Evolutionary conservation across 345 rosid genomes (phyloP), one percentile per base, ranked within the genome.

Genomic region (Pugionium dolabratum): DNA sequence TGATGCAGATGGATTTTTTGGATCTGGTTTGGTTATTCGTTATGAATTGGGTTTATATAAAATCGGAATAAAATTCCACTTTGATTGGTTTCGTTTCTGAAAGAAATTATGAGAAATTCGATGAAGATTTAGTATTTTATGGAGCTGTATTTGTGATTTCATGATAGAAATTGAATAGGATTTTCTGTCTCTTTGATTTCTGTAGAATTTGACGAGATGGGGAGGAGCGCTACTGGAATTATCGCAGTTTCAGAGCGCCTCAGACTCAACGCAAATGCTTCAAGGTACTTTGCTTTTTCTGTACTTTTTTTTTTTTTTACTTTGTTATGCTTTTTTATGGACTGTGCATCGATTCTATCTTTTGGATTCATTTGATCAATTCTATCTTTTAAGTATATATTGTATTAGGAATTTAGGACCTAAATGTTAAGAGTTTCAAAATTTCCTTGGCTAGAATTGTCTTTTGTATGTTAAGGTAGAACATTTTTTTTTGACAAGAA

Each of bases 201-300:
- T 54, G 77, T 78, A 93, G 98, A 93, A 93, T 59, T 66, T 93
- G 76, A 82, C 90, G 37, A 85, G 82, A 70, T 93, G 98, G 98
- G 96, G 90, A 58, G 96, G 96, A 32, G 83, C 96, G 62, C 56
- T 93, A 72, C 47, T 93, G 76, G 98, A 93, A 79, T 34, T 90
- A 74, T 83, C 97, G 42, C 98, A 87, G 82, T 86, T 87, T 76
- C 91, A 90, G 76, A 76, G 46, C 26, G 49, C 78, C 36, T 33
- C 79, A 5, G 97, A 86, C 49, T 78, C 91, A 4, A 90, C 86
- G 74, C 81, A 69, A 74, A 84, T 90, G 88, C 81, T 93, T 59
- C 77, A 60, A 80, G 98, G 96, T 89, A 18, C 34, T 39, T 33
- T 11, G 9, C n/a, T 8, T 37, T 40, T 18, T 3, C 4, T 7